Evolutionary conservation across 1,284 basidiomycete genomes (phyloP), one percentile per base, ranked within the genome.

Genomic region (Microbotryomycetes sp.): DNA sequence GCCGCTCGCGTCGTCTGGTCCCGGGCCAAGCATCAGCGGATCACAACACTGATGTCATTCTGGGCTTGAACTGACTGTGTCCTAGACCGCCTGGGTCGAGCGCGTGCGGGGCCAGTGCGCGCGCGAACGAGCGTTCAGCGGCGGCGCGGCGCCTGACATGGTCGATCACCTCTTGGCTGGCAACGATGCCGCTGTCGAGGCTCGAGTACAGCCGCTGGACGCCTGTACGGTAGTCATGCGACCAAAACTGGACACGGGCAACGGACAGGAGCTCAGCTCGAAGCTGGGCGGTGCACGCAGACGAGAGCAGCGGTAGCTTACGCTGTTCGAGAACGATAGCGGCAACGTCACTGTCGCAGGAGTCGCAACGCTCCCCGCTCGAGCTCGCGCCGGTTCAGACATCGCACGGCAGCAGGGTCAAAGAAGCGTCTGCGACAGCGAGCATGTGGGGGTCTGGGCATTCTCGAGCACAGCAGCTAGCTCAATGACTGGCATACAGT

Each of bases 221-320:
- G 2, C 67, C 67, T 0, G 57, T 45, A n/a, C 64, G 57, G 62
- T 68, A 68, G 48, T 66, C 64, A 15, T 2, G 24, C 0, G 64
- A 57, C 67, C 67, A 68, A 60, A 68, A 68, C 66, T 68, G 54
- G 28, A n/a, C n/a, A n/a, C n/a, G n/a, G n/a, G n/a, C n/a, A n/a
- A n/a, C n/a, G n/a, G n/a, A n/a, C n/a, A n/a, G n/a, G n/a, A n/a
- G n/a, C n/a, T n/a, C n/a, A n/a, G 23, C 7, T 4, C 3, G 28
- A 23, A n/a, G 48, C 28, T 16, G 53, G 23, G 29, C 30, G 6
- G 48, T 27, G 57, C 15, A 28, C 6, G n/a, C 21, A 21, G 15
- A 21, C 24, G 15, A 21, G 27, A 13, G 24, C 16, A 5, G 15
- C 27, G 35, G 48, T 3, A n/a, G 28, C 50, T 52, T 11, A 52